phyloP scores from a whole-genome alignment of 768 basidiomycete species.

The Russula sp. region DNA sequence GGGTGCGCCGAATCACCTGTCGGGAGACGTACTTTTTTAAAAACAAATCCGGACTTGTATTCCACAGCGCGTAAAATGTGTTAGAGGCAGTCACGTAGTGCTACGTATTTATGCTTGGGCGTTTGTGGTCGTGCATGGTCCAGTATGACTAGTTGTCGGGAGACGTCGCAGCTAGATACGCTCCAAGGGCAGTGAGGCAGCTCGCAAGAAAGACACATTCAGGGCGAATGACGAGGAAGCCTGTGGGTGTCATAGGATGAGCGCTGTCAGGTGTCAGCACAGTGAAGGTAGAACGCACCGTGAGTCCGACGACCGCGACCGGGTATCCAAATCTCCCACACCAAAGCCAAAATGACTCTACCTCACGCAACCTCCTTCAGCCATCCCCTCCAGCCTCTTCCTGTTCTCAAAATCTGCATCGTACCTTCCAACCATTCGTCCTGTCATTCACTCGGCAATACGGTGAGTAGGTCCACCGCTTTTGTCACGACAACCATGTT shows the following conservation, averaged over 20 bases:
- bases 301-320: constrained; percentile 16
- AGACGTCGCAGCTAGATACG: constrained; percentile 46
- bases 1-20: constrained; percentile 47
- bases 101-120: no score
- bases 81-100: no score
- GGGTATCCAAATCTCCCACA: constrained; percentile 41
- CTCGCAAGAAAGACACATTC: constrained; percentile 28
- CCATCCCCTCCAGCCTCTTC: constrained; percentile 41
- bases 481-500: constrained; percentile 17
- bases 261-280: constrained; percentile 34
- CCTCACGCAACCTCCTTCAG: constrained; percentile 59
- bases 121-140: no score
- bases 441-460: constrained; percentile 22
- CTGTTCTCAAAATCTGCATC: constrained; percentile 15
- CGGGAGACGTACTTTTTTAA: constrained; percentile 42
- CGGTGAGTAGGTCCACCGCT: constrained; percentile 16
- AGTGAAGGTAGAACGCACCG: neutral
- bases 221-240: constrained; percentile 43
- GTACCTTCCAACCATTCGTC: constrained; percentile 11
- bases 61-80: no score
- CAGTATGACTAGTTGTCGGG: no score
- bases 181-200: constrained; percentile 44
- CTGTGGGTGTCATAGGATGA: constrained; percentile 56
- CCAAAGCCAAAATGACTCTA: constrained; percentile 44
- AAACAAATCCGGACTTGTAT: no score